These are phyloP conservation scores for Spergularia bocconei DNA, from an alignment of 148 eudicot species.

Conservation along the genomic window DNA sequence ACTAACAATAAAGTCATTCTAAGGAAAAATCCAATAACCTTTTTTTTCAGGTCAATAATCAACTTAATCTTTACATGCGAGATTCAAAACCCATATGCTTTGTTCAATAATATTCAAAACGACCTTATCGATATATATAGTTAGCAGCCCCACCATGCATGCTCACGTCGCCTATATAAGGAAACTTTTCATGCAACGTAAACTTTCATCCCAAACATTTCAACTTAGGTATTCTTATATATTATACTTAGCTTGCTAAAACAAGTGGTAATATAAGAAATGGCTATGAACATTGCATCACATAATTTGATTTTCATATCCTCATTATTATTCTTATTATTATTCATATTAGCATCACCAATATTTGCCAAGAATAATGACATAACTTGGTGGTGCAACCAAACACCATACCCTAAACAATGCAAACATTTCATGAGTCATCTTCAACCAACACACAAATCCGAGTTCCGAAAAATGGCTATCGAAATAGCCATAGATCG, in stretches of 20 bases:
- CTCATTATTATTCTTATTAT: not conserved
- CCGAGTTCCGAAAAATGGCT: constrained; percentile 17
- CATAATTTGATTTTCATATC: not conserved
- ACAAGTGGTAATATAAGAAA: not conserved
- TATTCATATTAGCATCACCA: constrained; percentile 4
- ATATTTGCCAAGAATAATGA: constrained; percentile 1
- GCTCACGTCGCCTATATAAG: not conserved
- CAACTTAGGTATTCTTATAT: not conserved
- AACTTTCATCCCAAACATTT: not conserved
- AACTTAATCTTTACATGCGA: not conserved
- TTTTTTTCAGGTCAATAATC: not conserved
- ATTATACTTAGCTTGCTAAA: not conserved
- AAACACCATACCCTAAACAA: constrained; percentile 16
- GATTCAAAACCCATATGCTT: not conserved
- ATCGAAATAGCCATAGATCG: constrained; percentile 15
- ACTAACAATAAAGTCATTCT: not conserved
- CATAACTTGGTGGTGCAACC: constrained; percentile 24
- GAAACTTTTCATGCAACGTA: not conserved
- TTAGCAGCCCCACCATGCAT: not conserved
- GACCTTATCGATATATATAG: no score
- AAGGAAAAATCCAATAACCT: not conserved
- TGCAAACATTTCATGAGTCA: constrained; percentile 23
- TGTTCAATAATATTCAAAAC: not conserved
- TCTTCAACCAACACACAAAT: constrained; percentile 15
- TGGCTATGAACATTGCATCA: not conserved